Evolutionary conservation across 164 flowering plant species (phyloP).

Genomic region (Kingdonia uniflora): DNA sequence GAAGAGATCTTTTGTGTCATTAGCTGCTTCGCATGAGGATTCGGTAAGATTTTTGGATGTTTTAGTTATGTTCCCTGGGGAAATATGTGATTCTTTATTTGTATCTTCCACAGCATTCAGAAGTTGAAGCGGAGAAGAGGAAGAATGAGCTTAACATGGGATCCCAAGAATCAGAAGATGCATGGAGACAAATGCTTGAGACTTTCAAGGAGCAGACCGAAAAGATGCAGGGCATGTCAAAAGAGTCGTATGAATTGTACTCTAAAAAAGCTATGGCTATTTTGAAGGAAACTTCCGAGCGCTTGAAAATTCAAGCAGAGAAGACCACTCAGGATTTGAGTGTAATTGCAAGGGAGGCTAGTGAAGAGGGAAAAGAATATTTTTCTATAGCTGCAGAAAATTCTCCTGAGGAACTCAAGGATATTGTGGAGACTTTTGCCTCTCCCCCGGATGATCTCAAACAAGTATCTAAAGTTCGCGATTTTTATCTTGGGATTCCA

Average conservation of each 20-base stretch:
- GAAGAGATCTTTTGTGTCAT: too few relatives aligned
- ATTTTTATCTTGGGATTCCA: conserved; percentile 83
- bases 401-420: conserved; percentile 74
- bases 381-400: conserved; percentile 48
- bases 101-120: conserved; percentile 30
- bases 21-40: too few relatives aligned
- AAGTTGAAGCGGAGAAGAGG: conserved; percentile 48
- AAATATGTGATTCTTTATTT: too few relatives aligned
- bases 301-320: conserved; percentile 69
- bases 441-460: conserved; percentile 43
- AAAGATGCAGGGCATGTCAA: conserved; percentile 66
- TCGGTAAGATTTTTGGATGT: too few relatives aligned
- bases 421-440: conserved; percentile 64
- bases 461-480: conserved; percentile 45
- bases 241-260: conserved; percentile 74
- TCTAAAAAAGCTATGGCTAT: conserved; percentile 47
- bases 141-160: conserved; percentile 19
- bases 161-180: conserved; percentile 55
- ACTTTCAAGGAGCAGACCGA: conserved; percentile 72
- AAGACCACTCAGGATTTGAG: conserved; percentile 59
- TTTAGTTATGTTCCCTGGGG: too few relatives aligned
- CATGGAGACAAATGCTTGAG: conserved; percentile 54
- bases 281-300: conserved; percentile 55
- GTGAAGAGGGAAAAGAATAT: conserved; percentile 58
- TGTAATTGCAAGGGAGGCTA: conserved; percentile 43